Conservation (phyloP, 148 eudicot genomes). For the Oxyria digyna region DNA sequence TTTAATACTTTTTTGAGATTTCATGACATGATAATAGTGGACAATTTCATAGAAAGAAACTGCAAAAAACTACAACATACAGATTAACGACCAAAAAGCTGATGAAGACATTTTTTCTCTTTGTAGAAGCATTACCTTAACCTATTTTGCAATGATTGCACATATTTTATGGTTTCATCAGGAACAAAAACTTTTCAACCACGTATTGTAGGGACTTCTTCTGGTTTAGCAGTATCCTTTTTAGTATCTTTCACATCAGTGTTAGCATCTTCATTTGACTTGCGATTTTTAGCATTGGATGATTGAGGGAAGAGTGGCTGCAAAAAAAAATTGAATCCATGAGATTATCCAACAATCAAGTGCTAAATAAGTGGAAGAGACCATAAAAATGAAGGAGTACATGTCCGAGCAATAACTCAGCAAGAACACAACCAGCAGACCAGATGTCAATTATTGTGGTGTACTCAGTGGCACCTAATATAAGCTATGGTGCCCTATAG, state of each 20-base stretch:
- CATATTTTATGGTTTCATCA: conserved; percentile 91
- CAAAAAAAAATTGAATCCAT: not conserved
- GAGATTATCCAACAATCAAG: not conserved
- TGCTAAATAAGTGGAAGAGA: not conserved
- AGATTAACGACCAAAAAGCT: not conserved
- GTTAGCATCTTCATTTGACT: conserved; percentile 14
- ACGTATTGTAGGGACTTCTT: conserved; percentile 53
- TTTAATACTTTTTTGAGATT: too few relatives aligned
- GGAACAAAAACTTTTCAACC: conserved; percentile 85
- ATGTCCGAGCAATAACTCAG: conserved; percentile 78
- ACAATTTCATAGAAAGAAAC: conserved; percentile 84
- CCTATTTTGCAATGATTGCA: conserved; percentile 86
- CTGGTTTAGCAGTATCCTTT: conserved; percentile 16
- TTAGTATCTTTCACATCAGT: conserved; percentile 12
- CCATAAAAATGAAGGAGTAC: conserved; percentile 15
- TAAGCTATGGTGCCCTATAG: conserved; percentile 84
- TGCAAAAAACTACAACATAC: conserved; percentile 12
- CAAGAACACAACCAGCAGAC: conserved; percentile 92
- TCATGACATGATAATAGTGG: too few relatives aligned
- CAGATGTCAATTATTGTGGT: conserved; percentile 84
- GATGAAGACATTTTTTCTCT: not conserved
- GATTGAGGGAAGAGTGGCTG: conserved; percentile 54
- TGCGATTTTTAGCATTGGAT: conserved; percentile 35
- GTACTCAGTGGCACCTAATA: conserved; percentile 91
- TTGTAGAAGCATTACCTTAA: conserved; percentile 43